These are phyloP conservation scores for Tylopilus orsonianus DNA, from an alignment of 1,284 basidiomycete genomes.

Conservation along the genomic window DNA sequence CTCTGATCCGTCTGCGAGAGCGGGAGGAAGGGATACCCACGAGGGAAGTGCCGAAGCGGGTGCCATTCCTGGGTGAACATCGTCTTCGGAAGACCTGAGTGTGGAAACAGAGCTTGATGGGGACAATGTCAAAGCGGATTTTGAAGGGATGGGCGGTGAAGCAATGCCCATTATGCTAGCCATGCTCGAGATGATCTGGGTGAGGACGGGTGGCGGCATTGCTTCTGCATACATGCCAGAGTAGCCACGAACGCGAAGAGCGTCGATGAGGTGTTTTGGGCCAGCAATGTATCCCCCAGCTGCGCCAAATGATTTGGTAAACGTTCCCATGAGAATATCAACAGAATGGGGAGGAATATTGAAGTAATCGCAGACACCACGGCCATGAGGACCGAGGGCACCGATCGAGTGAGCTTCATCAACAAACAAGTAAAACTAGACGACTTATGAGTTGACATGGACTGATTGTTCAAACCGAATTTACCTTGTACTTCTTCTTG, in stretches of 20 bases:
- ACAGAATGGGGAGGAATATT: conserved; percentile 78
- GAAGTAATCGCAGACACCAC: conserved; percentile 96
- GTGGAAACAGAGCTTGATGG: conserved; percentile 35
- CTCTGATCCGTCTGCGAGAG: conserved; percentile 78
- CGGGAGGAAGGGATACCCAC: conserved; percentile 72
- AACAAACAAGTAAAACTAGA: conserved; percentile 91
- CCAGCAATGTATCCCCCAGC: conserved; percentile 96
- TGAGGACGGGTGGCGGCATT: conserved; percentile 88
- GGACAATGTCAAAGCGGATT: conserved; percentile 23
- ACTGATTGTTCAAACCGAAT: conserved; percentile 1
- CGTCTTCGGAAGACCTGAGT: conserved; percentile 35
- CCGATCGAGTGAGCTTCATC: conserved; percentile 99
- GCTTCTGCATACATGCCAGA: conserved; percentile 89
- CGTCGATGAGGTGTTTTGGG: conserved; percentile 76
- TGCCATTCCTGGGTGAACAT: conserved; percentile 64
- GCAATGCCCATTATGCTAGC: conserved; percentile 93
- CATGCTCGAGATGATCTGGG: conserved; percentile 92
- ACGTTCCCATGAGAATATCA: conserved; percentile 98
- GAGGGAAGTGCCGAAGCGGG: conserved; percentile 58
- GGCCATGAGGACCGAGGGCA: conserved; percentile 90
- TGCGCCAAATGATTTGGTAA: conserved; percentile 98
- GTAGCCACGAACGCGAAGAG: conserved; percentile 82
- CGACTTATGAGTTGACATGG: conserved; percentile 10
- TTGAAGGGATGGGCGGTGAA: conserved; percentile 46
- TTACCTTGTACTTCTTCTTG: conserved; percentile 95